Evolutionary conservation across 768 basidiomycete genomes (phyloP).

Genomic region (Hypholoma fasciculare): DNA sequence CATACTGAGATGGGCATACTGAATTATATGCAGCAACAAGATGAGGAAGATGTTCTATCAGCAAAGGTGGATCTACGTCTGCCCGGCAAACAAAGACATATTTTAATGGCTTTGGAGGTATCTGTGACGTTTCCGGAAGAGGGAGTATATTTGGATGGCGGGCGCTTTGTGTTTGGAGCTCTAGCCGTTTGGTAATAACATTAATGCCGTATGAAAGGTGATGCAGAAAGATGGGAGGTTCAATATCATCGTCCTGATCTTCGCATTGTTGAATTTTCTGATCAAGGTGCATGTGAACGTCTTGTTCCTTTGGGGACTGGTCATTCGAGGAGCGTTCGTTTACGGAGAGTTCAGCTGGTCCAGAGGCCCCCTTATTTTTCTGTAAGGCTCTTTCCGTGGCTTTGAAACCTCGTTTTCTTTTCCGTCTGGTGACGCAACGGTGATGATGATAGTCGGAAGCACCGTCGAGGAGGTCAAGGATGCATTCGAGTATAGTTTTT

Average conservation of each 20-base stretch:
- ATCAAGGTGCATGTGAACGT: neutral
- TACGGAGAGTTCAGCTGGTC: neutral
- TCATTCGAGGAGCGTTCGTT: neutral
- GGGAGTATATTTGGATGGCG: constrained; percentile 25
- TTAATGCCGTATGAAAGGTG: constrained; percentile 75
- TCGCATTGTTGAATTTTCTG: neutral
- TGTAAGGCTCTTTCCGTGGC: constrained; percentile 1
- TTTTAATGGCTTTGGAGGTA: constrained; percentile 26
- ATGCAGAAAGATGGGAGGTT: constrained; percentile 39
- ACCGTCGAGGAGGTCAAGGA: constrained; percentile 51
- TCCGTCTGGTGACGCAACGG: constrained; percentile 30
- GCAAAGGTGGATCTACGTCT: constrained; percentile 71
- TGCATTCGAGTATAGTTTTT: constrained; percentile 52
- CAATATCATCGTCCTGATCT: constrained; percentile 1
- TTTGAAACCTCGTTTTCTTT: constrained; percentile 36
- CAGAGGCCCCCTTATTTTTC: constrained; percentile 22
- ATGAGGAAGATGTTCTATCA: constrained; percentile 75
- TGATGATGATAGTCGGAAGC: constrained; percentile 42
- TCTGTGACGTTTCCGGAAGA: constrained; percentile 8
- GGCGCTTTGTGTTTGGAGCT: constrained; percentile 46
- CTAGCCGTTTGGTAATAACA: constrained; percentile 72
- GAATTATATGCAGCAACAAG: constrained; percentile 80
- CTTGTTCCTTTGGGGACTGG: too few relatives aligned
- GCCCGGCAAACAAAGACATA: constrained; percentile 70
- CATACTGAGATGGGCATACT: constrained; percentile 25